Evolutionary conservation across 2,329 filamentous ascomycete genomes (phyloP), one percentile per base, ranked within the genome.

Genomic region (Pezicula carpinea): DNA sequence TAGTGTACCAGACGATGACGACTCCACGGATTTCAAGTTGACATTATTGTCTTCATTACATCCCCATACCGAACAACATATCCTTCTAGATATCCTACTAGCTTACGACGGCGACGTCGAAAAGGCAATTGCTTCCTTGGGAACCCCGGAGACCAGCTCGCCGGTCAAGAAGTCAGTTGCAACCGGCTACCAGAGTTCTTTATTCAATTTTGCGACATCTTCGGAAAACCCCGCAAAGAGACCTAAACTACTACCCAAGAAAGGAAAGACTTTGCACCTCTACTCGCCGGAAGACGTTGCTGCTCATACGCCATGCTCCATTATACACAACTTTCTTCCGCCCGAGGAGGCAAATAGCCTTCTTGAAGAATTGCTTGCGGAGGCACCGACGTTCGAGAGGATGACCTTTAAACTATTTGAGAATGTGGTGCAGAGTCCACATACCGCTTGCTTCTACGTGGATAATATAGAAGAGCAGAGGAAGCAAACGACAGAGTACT

Each of bases 291-390:
- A 81, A 33, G 90, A 96, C 57, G 80, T 97, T 39, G 85, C 88
- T 41, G 75, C 79, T 19, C 79, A 95, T 61, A 96, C 92, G 0
- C 90, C 93, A 1, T 96, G 91, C 67, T 91, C 88, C 10, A 87
- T 97, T 54, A 82, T 96, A 46, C 90, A 95, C 66, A 93, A 96
- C 60, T 96, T 97, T 57, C 73, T 99, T 0, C 82, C 89, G 0
- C 23, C 74, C 0, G 72, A 83, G 2, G 75, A 87, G 49, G 92
- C 93, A 33, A 85, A 89, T 53, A 73, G 76, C 1, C 73, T 99
- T 11, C 72, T 97, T 1, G 64, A 67, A 26, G 91, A 97, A 63
- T 74, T 97, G 32, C 68, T 96, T 1, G 68, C 76, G 1, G 89
- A 96, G 66, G 76, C 86, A 1, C 70, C 77, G 18, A 79, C 83